Base-by-base conservation (phyloP, 257 asterid species). In the Prunella vulgaris region DNA sequence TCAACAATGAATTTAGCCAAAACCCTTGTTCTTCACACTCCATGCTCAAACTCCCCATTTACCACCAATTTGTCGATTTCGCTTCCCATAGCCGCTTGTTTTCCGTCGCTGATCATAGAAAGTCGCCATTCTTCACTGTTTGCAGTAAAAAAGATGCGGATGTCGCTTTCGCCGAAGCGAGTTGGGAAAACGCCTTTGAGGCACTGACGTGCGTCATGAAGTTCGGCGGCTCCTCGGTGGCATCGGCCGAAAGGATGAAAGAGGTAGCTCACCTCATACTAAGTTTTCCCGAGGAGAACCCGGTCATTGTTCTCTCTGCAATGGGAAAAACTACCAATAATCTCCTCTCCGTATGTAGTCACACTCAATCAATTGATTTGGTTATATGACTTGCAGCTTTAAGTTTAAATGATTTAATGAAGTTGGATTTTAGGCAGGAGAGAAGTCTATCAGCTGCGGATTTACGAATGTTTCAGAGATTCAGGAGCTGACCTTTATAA, bases 171-270 rank as follows among this genome's bases (percentile, higher is more conserved):
- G 75, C 51, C 7, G 75, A 61, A 48, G 60, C 30, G 13, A 65
- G 35, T 9, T 60, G 48, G 78, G 51, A 27, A 42, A 51, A 28
- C 4, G 61, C 69, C 3, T 66, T 64, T 8, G 72, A 62, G 22
- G 74, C 64, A 37, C 28, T 77, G 24, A 80, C 80, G 33, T 77
- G 79, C 53, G 84, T 80, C 46, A 90, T 90, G 97, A 88, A 90
- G 82, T 90, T 90, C 60, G 97, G 97, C 24, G 97, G 97, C 7
- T 90, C 97, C 5, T 88, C 97, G 7, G 87, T 90, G 68, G 88
- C 97, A 22, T 82, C 90, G 0, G 92, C 90, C 0, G 85, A 69
- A 13, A 69, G 74, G 63, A 88, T 90, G 88, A 83, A 77, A 73
- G 92, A 90, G 69, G 84, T 90, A 33, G 93, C 94, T 64, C 74